These are phyloP conservation scores for Boletus reticuloceps DNA, from an alignment of 768 basidiomycete species.

Conservation along the genomic window DNA sequence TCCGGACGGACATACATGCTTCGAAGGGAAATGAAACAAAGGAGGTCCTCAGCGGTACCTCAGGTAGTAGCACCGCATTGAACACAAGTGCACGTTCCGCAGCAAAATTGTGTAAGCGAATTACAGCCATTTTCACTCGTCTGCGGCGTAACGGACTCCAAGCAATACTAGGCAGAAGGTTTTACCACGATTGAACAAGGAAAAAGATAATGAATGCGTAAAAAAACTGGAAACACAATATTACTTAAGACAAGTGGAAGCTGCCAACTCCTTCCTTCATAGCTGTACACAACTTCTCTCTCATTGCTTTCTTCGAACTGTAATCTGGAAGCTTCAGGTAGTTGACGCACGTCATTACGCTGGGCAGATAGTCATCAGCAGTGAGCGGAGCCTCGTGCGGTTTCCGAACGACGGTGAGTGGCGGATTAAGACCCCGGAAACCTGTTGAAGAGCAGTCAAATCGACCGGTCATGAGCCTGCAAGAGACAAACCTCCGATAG, in stretches of 20 bases:
- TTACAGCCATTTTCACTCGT: not conserved
- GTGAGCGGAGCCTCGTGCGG: constrained; percentile 89
- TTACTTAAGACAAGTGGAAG: constrained; percentile 87
- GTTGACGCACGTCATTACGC: constrained; percentile 98
- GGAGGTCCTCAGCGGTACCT: not conserved
- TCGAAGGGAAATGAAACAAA: constrained; percentile 4
- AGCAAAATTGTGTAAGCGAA: constrained; percentile 10
- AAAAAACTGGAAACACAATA: constrained; percentile 21
- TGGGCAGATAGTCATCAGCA: constrained; percentile 93
- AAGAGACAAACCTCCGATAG: constrained; percentile 77
- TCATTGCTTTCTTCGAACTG: constrained; percentile 81
- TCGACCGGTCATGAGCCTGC: not conserved
- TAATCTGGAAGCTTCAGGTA: constrained; percentile 97
- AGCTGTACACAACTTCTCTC: constrained; percentile 76
- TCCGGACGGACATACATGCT: constrained; percentile 54
- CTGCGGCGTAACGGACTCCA: not conserved
- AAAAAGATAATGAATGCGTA: constrained; percentile 13
- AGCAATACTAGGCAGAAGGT: not conserved
- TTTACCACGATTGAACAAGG: constrained; percentile 5
- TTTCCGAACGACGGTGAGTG: constrained; percentile 95
- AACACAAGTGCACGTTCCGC: constrained; percentile 25
- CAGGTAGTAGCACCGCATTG: constrained; percentile 3
- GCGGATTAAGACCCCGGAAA: constrained; percentile 92
- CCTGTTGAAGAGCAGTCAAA: constrained; percentile 41
- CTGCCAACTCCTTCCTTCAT: constrained; percentile 94